A percentile compares a stretch with the other conserved stretches of the same genome.
Evolutionary conservation across 2,329 filamentous ascomycete species (phyloP).

Genomic region (Diaporthe citri): DNA sequence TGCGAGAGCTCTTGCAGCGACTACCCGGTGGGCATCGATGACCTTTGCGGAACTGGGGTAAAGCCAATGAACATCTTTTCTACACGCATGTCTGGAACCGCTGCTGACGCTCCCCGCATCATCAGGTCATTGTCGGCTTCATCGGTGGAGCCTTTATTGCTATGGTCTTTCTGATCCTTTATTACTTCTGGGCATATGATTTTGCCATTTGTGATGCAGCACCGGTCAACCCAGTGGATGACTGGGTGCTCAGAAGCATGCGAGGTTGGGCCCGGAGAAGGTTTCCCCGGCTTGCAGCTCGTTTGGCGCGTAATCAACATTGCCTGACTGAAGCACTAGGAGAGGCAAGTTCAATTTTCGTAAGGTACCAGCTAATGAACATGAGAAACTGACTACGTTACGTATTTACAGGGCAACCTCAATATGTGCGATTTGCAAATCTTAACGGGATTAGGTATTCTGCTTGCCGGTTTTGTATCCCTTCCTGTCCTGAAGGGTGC

Average conservation of each 20-base stretch:
- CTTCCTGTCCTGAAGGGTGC: not conserved
- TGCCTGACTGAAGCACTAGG: not conserved
- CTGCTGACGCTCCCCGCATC: not conserved
- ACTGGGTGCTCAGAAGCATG: not conserved
- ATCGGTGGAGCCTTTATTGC: not conserved
- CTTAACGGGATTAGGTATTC: not conserved
- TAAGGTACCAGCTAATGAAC: not conserved
- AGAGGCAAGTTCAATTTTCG: not conserved
- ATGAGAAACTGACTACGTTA: not conserved
- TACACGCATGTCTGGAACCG: not conserved
- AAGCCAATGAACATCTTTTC: not conserved
- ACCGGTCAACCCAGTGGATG: not conserved
- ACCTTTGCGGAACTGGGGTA: constrained; percentile 3
- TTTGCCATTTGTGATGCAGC: not conserved
- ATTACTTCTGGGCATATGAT: not conserved
- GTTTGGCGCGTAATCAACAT: not conserved
- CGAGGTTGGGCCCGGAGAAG: not conserved
- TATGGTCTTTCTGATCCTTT: not conserved
- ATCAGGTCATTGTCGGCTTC: not conserved
- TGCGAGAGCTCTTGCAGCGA: not conserved
- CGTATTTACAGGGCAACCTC: not conserved
- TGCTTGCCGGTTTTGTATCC: not conserved
- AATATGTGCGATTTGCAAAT: constrained; percentile 13
- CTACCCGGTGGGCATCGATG: constrained; percentile 11
- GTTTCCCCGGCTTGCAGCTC: not conserved